These are phyloP conservation scores for Trichoderma reesei DNA, from an alignment of 495 filamentous ascomycete genomes.

Conservation along the genomic window DNA sequence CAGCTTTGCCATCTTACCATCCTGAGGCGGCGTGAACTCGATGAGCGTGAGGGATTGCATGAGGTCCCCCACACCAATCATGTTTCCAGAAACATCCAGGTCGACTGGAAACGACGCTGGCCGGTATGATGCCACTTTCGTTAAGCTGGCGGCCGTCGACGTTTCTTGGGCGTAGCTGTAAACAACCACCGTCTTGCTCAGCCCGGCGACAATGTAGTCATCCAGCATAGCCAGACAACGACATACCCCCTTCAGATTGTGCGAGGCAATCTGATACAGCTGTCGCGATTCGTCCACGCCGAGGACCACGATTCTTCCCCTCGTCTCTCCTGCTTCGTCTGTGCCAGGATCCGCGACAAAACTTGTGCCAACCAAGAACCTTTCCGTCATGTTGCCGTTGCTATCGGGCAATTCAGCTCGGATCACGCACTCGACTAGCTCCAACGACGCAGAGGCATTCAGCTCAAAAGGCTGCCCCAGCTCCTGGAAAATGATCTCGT, in stretches of 20 bases:
- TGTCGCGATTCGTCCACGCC: conserved; percentile 66
- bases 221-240: conserved; percentile 63
- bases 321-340: conserved; percentile 29
- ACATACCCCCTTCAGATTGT: conserved; percentile 64
- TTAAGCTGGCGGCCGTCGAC: conserved; percentile 42
- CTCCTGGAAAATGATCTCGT: conserved; percentile 39
- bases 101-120: conserved; percentile 81
- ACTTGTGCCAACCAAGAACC: conserved; percentile 83
- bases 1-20: conserved; percentile 41
- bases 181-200: conserved; percentile 75
- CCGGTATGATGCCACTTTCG: conserved; percentile 62
- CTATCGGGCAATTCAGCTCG: conserved; percentile 61
- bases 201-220: conserved; percentile 71
- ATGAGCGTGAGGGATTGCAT: conserved; percentile 87
- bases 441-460: conserved; percentile 47
- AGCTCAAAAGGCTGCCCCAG: conserved; percentile 34
- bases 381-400: conserved; percentile 55
- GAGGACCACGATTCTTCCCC: conserved; percentile 75
- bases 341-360: conserved; percentile 51
- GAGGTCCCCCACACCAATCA: conserved; percentile 79
- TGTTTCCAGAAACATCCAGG: conserved; percentile 56
- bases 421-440: conserved; percentile 78
- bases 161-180: conserved; percentile 44
- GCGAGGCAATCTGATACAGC: conserved; percentile 55
- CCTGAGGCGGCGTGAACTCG: conserved; percentile 45